These are phyloP conservation scores for Astragalus glycyphyllos DNA, from an alignment of 306 rosid genomes.

Conservation along the genomic window DNA sequence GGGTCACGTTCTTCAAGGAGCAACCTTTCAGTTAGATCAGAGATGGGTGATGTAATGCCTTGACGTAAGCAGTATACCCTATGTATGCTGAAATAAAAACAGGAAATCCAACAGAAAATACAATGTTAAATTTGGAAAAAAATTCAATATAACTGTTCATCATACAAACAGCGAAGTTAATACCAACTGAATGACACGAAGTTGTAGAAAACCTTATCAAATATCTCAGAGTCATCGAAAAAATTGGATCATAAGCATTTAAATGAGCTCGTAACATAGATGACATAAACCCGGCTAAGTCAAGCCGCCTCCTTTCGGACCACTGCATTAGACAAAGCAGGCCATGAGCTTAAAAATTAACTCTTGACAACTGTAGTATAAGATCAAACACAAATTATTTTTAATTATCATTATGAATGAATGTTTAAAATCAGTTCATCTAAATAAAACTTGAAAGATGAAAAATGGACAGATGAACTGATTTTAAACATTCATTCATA, in stretches of 20 bases:
- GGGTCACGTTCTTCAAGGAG: slow-evolving; percentile 93
- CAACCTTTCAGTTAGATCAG: slow-evolving; percentile 91
- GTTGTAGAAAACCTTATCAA: slow-evolving; percentile 75
- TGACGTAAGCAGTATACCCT: slow-evolving; percentile 88
- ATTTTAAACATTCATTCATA: slow-evolving; percentile 7
- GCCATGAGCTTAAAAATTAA: slow-evolving; percentile 19
- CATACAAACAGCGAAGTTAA: not conserved
- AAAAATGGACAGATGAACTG: slow-evolving; percentile 9
- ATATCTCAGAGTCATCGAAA: slow-evolving; percentile 94
- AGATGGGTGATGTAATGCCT: slow-evolving; percentile 89
- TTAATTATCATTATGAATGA: slow-evolving; percentile 15
- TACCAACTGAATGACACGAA: slow-evolving; percentile 27
- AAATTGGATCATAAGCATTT: slow-evolving; percentile 93
- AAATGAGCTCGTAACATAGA: slow-evolving; percentile 91
- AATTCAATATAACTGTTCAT: slow-evolving; percentile 14
- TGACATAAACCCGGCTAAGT: slow-evolving; percentile 85
- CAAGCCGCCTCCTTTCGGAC: slow-evolving; percentile 88
- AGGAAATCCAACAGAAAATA: slow-evolving; percentile 32
- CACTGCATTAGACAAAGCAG: slow-evolving; percentile 66
- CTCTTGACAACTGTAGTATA: not conserved
- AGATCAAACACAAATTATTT: slow-evolving; percentile 20
- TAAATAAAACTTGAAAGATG: slow-evolving; percentile 29
- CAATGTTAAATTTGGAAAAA: slow-evolving; percentile 5
- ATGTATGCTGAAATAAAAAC: slow-evolving; percentile 70
- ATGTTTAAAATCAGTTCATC: slow-evolving; percentile 4